These are phyloP conservation scores for Penicillium sp. DNA, from an alignment of 2,329 filamentous ascomycete genomes.

Conservation along the genomic window DNA sequence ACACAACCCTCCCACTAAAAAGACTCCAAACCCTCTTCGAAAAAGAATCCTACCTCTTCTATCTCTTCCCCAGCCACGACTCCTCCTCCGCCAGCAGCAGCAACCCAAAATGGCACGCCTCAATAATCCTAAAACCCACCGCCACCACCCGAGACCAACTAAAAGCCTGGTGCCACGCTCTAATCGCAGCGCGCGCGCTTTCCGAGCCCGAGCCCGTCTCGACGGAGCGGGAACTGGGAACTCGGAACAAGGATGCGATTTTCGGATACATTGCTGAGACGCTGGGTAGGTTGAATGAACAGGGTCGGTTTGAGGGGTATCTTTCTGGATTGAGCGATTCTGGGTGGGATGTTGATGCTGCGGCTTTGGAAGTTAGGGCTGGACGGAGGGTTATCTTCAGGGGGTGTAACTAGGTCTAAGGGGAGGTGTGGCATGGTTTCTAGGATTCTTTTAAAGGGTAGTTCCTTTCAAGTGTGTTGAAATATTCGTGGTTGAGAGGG, in stretches of 20 bases:
- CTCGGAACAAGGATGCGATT: slow-evolving; percentile 4
- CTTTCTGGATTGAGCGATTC: slow-evolving; percentile 44
- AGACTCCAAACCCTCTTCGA: slow-evolving; percentile 57
- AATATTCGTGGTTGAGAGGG: too few relatives aligned
- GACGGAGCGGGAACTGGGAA: too few relatives aligned
- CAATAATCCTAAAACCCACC: slow-evolving; percentile 68
- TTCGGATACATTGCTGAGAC: slow-evolving; percentile 48
- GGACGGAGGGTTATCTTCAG: slow-evolving; percentile 44
- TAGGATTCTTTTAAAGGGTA: too few relatives aligned
- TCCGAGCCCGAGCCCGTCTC: too few relatives aligned
- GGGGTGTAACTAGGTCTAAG: neutral
- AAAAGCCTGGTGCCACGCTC: slow-evolving; percentile 66
- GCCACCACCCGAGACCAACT: slow-evolving; percentile 57
- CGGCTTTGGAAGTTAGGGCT: slow-evolving; percentile 68
- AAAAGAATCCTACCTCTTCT: slow-evolving; percentile 65
- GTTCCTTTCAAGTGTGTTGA: too few relatives aligned
- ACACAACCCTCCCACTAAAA: slow-evolving; percentile 48
- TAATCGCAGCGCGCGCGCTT: slow-evolving; percentile 50
- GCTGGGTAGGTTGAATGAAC: slow-evolving; percentile 46
- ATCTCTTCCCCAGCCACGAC: slow-evolving; percentile 49
- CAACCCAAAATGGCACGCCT: slow-evolving; percentile 41
- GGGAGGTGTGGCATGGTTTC: too few relatives aligned
- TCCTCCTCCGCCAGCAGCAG: too few relatives aligned
- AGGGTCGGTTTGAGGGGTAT: slow-evolving; percentile 51
- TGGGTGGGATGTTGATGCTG: slow-evolving; percentile 70